These are phyloP conservation scores for Talaromyces sp. DNA, from an alignment of 2,329 filamentous ascomycete genomes.

Conservation along the genomic window DNA sequence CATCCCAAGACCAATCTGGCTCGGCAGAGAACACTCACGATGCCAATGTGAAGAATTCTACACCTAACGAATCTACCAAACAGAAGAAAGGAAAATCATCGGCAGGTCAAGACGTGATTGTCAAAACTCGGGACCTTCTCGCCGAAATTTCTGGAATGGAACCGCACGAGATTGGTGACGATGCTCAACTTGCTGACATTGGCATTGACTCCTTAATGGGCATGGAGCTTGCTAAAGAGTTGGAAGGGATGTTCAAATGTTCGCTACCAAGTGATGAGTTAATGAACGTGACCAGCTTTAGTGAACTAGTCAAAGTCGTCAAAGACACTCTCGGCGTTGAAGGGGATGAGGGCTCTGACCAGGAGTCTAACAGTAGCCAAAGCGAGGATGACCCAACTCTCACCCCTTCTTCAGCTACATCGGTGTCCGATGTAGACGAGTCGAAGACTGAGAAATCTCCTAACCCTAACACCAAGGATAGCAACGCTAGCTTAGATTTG, in stretches of 20 bases:
- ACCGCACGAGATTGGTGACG: slow-evolving; percentile 29
- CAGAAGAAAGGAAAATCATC: background rate
- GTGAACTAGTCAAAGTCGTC: slow-evolving; percentile 4
- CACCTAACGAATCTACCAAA: background rate
- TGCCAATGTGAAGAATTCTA: background rate
- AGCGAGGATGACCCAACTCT: slow-evolving; percentile 3
- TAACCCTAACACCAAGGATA: background rate
- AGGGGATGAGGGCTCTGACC: background rate
- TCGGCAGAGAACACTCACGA: background rate
- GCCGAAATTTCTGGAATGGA: slow-evolving; percentile 29
- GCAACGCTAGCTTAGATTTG: background rate
- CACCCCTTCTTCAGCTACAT: slow-evolving; percentile 5
- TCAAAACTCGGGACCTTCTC: slow-evolving; percentile 6
- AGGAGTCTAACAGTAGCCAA: slow-evolving; percentile 1
- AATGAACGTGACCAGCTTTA: slow-evolving; percentile 23
- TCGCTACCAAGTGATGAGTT: slow-evolving; percentile 21
- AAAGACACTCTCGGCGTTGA: slow-evolving; percentile 1
- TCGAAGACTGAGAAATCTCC: background rate
- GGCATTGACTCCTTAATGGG: slow-evolving; percentile 46
- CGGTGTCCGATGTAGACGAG: slow-evolving; percentile 22
- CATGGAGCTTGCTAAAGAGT: slow-evolving; percentile 43
- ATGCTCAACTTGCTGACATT: slow-evolving; percentile 28
- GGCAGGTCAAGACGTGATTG: slow-evolving; percentile 5
- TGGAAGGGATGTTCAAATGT: slow-evolving; percentile 26
- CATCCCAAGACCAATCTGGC: background rate